A percentile compares a stretch with the other conserved stretches of the same genome.
Conservation (phyloP, 352 stramenopile species). For the Plasmopara muralis region DNA sequence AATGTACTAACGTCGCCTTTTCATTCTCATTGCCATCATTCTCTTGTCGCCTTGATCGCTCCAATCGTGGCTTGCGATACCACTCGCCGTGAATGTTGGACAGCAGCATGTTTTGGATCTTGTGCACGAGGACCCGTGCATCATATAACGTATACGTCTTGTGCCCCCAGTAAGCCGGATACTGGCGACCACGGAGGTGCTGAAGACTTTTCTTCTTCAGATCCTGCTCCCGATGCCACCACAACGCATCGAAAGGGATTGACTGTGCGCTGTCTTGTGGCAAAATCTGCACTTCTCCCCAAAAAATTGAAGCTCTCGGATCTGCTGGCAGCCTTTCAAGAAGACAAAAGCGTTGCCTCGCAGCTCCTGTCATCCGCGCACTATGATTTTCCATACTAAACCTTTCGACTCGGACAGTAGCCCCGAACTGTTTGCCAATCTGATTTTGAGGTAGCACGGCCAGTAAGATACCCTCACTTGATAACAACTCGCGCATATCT, state of each 20-base stretch:
- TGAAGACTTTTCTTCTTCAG: conserved; percentile 12
- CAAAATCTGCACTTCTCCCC: conserved; percentile 59
- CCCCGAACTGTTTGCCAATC: conserved; percentile 45
- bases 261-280: conserved; percentile 31
- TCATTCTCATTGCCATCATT: conserved; percentile 8
- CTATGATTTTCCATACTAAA: conserved; percentile 39
- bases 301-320: conserved; percentile 8
- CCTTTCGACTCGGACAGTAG: conserved; percentile 64
- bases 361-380: conserved; percentile 47
- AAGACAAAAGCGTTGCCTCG: conserved; percentile 64
- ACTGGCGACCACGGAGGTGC: conserved; percentile 23
- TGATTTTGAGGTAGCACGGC: conserved; percentile 54
- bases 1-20: conserved; percentile 21
- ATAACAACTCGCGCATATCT: conserved; percentile 38
- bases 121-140: conserved; percentile 41
- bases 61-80: conserved; percentile 39
- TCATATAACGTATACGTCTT: conserved; percentile 56
- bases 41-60: conserved; percentile 7
- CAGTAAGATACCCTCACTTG: conserved; percentile 41
- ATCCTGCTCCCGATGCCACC: conserved; percentile 6
- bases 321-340: conserved; percentile 18
- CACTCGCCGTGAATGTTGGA: conserved; percentile 68
- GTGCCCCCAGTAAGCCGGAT: conserved; percentile 42
- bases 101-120: conserved; percentile 61
- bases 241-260: conserved; percentile 35